Conservation (phyloP, 768 basidiomycete species). For the Paxillus ammoniavirescens region DNA sequence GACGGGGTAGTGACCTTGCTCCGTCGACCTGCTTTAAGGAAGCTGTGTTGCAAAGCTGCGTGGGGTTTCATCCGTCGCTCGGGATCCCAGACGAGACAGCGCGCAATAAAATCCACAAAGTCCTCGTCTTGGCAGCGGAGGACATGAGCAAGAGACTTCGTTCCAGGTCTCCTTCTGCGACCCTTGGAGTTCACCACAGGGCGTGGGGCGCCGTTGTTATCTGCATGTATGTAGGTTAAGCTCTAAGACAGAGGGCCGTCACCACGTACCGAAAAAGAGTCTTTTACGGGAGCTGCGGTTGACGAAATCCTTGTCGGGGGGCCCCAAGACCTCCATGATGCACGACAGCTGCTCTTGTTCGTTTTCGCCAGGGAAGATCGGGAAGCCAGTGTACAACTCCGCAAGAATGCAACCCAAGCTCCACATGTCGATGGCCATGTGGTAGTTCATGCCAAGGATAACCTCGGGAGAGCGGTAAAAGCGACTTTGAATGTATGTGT, state of each 20-base stretch:
- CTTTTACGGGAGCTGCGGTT: slow-evolving; percentile 93
- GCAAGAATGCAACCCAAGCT: slow-evolving; percentile 97
- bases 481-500: slow-evolving; percentile 98
- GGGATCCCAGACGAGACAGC: slow-evolving; percentile 98
- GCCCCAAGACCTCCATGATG: slow-evolving; percentile 98
- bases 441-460: slow-evolving; percentile 98
- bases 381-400: slow-evolving; percentile 95
- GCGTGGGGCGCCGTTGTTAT: slow-evolving; percentile 89
- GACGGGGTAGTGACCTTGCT: slow-evolving; percentile 44
- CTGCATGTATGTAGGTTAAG: slow-evolving; percentile 40
- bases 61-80: slow-evolving; percentile 94
- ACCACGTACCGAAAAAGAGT: slow-evolving; percentile 85
- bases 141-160: slow-evolving; percentile 86
- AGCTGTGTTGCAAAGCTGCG: slow-evolving; percentile 88
- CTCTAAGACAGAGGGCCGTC: not conserved
- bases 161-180: slow-evolving; percentile 84
- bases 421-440: slow-evolving; percentile 99
- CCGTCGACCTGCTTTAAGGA: slow-evolving; percentile 68
- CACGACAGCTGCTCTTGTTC: slow-evolving; percentile 98
- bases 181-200: slow-evolving; percentile 97
- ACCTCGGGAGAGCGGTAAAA: slow-evolving; percentile 99
- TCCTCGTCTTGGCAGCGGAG: slow-evolving; percentile 91
- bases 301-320: slow-evolving; percentile 93
- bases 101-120: slow-evolving; percentile 95
- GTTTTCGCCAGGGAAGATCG: slow-evolving; percentile 98